These are phyloP conservation scores for Castanea sativa DNA, from an alignment of 306 rosid species.

Conservation along the genomic window DNA sequence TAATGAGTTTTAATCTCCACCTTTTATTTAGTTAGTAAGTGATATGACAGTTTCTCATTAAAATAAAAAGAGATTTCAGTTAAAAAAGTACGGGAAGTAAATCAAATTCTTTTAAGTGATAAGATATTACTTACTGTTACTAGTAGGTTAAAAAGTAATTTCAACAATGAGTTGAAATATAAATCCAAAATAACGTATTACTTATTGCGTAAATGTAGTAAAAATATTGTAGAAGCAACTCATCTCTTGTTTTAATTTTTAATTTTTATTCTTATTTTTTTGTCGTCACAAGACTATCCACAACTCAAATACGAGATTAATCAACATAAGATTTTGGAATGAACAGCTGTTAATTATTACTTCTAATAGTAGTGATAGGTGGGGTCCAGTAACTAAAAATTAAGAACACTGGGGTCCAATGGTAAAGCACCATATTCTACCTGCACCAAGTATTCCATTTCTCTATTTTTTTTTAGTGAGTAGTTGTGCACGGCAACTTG, in stretches of 20 bases:
- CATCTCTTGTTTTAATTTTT: no score
- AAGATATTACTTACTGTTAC: fast-evolving
- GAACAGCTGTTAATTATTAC: not conserved
- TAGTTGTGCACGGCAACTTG: no score
- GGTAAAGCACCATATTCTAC: not conserved
- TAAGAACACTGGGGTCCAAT: not conserved
- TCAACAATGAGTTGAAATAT: fast-evolving
- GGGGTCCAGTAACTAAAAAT: not conserved
- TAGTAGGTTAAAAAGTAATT: fast-evolving
- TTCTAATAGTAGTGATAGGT: not conserved
- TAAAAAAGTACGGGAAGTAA: no score
- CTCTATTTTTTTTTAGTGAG: not conserved
- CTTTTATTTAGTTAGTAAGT: no score
- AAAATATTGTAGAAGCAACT: fast-evolving
- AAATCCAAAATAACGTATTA: fast-evolving
- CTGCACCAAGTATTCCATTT: not conserved
- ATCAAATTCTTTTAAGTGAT: no score
- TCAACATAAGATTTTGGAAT: not conserved
- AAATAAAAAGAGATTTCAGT: no score
- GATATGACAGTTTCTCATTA: no score
- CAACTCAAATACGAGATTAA: no score
- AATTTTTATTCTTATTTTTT: no score
- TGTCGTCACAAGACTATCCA: no score
- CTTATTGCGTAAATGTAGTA: fast-evolving
- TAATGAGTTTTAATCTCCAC: no score